Percentiles rank a stretch among this genome's conserved stretches.
phyloP scores from a whole-genome alignment of 305 asterid genomes.

The Solanum hybrid region DNA sequence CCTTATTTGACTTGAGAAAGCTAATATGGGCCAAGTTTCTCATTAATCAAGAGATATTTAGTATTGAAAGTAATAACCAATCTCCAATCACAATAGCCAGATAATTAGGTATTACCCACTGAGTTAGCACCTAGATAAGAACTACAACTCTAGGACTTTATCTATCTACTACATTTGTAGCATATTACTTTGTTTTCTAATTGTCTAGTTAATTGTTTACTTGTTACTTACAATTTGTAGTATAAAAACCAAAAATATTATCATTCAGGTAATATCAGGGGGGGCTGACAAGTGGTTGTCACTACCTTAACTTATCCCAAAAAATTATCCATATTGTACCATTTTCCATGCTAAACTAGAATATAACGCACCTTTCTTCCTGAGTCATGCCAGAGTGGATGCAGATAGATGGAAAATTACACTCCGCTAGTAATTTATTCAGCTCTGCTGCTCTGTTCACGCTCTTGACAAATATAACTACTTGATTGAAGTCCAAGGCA shows the following conservation, averaged over 20 bases:
- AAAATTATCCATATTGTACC: not conserved
- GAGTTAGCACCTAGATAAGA: not conserved
- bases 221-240: not conserved
- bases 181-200: not conserved
- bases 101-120: not conserved
- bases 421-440: conserved; percentile 77
- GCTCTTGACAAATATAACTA: conserved; percentile 82
- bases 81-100: not conserved
- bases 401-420: conserved; percentile 84
- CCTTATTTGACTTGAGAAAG: not conserved
- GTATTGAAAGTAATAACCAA: not conserved
- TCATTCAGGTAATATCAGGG: not conserved
- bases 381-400: conserved; percentile 96
- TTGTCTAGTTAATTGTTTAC: not conserved
- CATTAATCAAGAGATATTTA: not conserved
- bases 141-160: not conserved
- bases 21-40: not conserved
- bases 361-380: conserved; percentile 57
- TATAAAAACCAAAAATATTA: not conserved
- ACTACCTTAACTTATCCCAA: not conserved
- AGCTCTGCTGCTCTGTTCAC: conserved; percentile 80
- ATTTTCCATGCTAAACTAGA: not conserved
- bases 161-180: not conserved
- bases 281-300: not conserved
- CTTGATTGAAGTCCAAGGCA: conserved; percentile 86